Evolutionary conservation across 2,329 filamentous ascomycete species (phyloP), one percentile per base, ranked within the genome.

Genomic region (Dactylellina cionopaga): DNA sequence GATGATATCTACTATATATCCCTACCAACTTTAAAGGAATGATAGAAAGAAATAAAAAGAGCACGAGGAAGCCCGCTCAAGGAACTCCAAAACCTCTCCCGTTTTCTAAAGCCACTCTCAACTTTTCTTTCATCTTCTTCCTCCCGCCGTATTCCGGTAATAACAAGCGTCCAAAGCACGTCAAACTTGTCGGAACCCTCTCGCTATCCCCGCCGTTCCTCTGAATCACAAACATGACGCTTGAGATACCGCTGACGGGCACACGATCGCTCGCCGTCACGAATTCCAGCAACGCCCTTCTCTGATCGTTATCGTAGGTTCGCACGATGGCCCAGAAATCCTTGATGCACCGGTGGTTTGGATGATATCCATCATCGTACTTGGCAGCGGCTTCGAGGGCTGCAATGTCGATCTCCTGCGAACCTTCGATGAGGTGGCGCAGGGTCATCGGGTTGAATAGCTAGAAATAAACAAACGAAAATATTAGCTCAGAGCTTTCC

Each of bases 231-330:
- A 98, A 98, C 77, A 90, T 88, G 47, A 98, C 83, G 76, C 90
- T 92, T 74, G 87, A 86, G 78, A 93, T 88, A 1, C 95, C 95
- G 17, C 91, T 92, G 0, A 96, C 91, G 0, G 95, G 95, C 1
- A 98, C 87, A 1, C 95, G 86, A 78, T 97, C 93, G 76, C 89
- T 94, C 0, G 94, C 94, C 11, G 95, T 99, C 27, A 99, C 93
- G 78, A 99, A 99, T 79, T 97, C 92, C 29, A 99, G 84, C 31
- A 99, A 82, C 77, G 87, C 88, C 56, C 88, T 86, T 80, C 90
- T 90, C 83, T 93, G 90, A 44, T 85, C 83, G 13, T 89, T 84
- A 69, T 87, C 84, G 78, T 87, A 95, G 33, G 79, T 80, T 75
- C 85, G 85, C 0, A 96, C 90, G 5, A 97, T 85, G 10, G 84